Conservation (phyloP, 345 rosid genomes). For the Geranium rotundifolium region DNA sequence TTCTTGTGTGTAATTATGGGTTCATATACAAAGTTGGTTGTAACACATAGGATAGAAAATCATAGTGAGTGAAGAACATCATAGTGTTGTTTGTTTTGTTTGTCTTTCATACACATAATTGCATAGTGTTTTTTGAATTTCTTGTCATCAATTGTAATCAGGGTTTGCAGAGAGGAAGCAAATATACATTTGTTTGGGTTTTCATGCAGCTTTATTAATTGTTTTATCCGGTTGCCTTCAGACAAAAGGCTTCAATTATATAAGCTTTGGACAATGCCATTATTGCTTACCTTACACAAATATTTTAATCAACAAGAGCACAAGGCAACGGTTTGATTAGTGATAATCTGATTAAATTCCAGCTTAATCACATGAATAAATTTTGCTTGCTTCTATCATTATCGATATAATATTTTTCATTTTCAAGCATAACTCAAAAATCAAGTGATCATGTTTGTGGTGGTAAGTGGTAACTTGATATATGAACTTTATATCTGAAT, state of each 20-base stretch:
- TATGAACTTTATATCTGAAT: too few species aligned
- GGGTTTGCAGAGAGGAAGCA: not conserved
- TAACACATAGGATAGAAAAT: not conserved
- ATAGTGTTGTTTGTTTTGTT: not conserved
- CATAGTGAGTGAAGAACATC: too few species aligned
- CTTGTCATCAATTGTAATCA: not conserved
- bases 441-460: not conserved
- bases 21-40: not conserved
- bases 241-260: conserved; percentile 6
- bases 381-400: not conserved
- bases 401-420: not conserved
- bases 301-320: not conserved
- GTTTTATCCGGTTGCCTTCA: conserved; percentile 6
- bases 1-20: not conserved
- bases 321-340: not conserved
- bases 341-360: not conserved
- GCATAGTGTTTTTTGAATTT: not conserved
- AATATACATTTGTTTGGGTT: not conserved
- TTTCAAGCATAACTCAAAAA: not conserved
- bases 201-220: not conserved
- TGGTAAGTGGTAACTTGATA: too few species aligned
- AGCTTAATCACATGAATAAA: not conserved
- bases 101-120: not conserved
- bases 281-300: not conserved
- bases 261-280: conserved; percentile 3